Evolutionary conservation across 371 early-diverging fungal species (phyloP).

Genomic region (Rhizopus delemar): DNA sequence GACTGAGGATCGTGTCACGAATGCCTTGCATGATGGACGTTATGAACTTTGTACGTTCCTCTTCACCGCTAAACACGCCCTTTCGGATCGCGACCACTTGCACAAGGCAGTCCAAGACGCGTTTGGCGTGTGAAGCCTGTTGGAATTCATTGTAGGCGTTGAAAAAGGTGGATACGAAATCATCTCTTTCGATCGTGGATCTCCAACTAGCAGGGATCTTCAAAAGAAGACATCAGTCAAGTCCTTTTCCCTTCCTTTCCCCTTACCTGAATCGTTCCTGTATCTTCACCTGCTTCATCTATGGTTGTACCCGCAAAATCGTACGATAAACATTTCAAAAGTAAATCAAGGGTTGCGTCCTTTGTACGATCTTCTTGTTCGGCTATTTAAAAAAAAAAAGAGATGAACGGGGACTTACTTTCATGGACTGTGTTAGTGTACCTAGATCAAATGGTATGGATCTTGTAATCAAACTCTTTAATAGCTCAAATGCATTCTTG

Average conservation of each 20-base stretch:
- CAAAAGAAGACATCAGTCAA: neutral
- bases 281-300: constrained; percentile 83
- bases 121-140: constrained; percentile 33
- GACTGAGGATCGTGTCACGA: constrained; percentile 54
- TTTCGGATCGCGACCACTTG: constrained; percentile 77
- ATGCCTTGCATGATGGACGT: constrained; percentile 67
- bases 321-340: constrained; percentile 72
- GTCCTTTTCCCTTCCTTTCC: neutral
- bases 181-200: constrained; percentile 58
- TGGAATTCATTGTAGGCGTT: constrained; percentile 60
- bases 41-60: constrained; percentile 62
- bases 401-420: neutral
- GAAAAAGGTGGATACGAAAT: constrained; percentile 65
- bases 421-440: constrained; percentile 7
- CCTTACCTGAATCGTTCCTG: constrained; percentile 70
- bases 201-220: constrained; percentile 78
- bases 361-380: constrained; percentile 47
- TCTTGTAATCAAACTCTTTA: constrained; percentile 46
- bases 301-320: constrained; percentile 85
- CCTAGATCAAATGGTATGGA: constrained; percentile 42
- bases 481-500: constrained; percentile 55
- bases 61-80: constrained; percentile 73
- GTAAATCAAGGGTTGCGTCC: constrained; percentile 59
- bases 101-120: constrained; percentile 79
- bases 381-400: constrained; percentile 21